A percentile compares a stretch with the other conserved stretches of the same genome.
Conservation (phyloP, 441 rosid species). For the Gossypium schwendimanii region DNA sequence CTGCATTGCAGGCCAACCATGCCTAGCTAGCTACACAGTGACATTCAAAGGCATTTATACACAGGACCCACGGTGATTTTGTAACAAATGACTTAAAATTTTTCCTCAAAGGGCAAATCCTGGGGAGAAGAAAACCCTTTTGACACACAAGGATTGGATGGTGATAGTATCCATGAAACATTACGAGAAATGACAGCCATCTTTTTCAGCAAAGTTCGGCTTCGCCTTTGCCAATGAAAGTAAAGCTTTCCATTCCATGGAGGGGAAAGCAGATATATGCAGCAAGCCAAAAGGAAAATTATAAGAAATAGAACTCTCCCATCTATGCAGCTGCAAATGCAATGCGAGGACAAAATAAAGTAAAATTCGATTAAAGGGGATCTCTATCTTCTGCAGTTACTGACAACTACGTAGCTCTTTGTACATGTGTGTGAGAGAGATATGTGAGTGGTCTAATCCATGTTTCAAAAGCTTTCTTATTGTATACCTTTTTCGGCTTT, state of each 20-base stretch:
- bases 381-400: conserved; percentile 34
- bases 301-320: not conserved
- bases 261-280: not conserved
- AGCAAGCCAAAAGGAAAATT: conserved; percentile 5
- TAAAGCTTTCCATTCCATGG: not conserved
- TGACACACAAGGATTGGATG: conserved; percentile 8
- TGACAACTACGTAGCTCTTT: conserved; percentile 22
- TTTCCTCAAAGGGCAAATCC: conserved; percentile 16
- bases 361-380: conserved; percentile 20
- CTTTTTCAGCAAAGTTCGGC: conserved; percentile 27
- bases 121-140: not conserved
- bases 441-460: conserved; percentile 41
- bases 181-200: conserved; percentile 20
- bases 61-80: conserved; percentile 10
- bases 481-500: not conserved
- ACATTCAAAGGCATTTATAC: conserved; percentile 3
- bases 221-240: conserved; percentile 13
- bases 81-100: conserved; percentile 13
- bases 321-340: not conserved
- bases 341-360: conserved; percentile 20
- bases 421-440: conserved; percentile 20
- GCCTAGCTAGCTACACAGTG: not conserved
- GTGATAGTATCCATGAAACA: conserved; percentile 27
- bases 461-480: conserved; percentile 3
- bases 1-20: not conserved